Base-by-base conservation (phyloP, 805 yeast genomes). In the Candida pini region DNA sequence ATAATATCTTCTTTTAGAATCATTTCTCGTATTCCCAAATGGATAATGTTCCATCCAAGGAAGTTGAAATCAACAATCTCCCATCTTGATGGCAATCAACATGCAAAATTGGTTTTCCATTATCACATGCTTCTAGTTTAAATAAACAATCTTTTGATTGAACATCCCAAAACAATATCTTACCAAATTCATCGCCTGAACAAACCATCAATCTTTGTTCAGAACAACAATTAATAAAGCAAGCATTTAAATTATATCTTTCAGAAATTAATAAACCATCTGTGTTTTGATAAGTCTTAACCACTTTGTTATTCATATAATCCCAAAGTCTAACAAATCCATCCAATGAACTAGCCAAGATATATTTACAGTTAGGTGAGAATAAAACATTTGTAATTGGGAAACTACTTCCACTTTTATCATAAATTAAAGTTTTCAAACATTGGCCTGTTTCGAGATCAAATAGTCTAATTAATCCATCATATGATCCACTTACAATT, bases 361-460 rank as follows among this genome's bases (percentile, higher is more conserved):
- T 68, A 48, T 71, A 88, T 45, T 76, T 78, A 12, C 92, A 88
- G 56, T 89, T 90, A 5, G 89, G 89, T 0, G 92, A 73, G 46
- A 85, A 74, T 36, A 68, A 65, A 2, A 87, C 89, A 43, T 71
- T 69, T 16, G 85, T 73, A 5, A 90, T 81, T 0, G 97, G 96
- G 49, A 76, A 81, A 12, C 83, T 74, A 2, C 84, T 79, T 31
- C 73, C 73, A 44, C 79, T 77, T 39, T 83, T 73, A 49, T 84
- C 90, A 51, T 80, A 84, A 23, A 89, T 86, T 45, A 90, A 59
- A 0, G 97, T 92, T 52, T 89, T 85, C 46, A 90, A 64, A 63
- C 97, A 90, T 47, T 88, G 95, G 4, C 97, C 97, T 0, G 94
- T 72, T 31, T 75, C 81, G 14, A 88, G 73, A 54, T 89, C 97